Conservation (phyloP, 805 yeast species). For the Wickerhamiella sergipiensis region DNA sequence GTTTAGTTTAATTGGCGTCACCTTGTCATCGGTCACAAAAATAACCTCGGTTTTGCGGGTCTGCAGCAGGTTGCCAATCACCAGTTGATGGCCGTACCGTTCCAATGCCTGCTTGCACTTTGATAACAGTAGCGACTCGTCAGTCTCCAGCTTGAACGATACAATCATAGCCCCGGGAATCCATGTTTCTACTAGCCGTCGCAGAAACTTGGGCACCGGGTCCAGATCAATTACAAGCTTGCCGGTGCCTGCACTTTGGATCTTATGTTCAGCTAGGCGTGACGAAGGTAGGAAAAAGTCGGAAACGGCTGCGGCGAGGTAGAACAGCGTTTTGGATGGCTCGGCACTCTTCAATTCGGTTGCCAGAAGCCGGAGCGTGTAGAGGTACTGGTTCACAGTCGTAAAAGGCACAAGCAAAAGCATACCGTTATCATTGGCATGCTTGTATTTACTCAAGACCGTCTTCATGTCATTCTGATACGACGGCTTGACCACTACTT, state of each 20-base stretch:
- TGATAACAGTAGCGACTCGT: slow-evolving; percentile 46
- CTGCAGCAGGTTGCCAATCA: slow-evolving; percentile 84
- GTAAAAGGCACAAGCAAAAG: slow-evolving; percentile 77
- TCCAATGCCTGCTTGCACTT: slow-evolving; percentile 71
- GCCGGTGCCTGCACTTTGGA: slow-evolving; percentile 59
- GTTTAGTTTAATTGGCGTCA: slow-evolving; percentile 24
- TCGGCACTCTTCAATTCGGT: slow-evolving; percentile 40
- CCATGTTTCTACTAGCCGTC: slow-evolving; percentile 83
- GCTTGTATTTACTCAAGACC: slow-evolving; percentile 35
- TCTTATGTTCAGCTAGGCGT: slow-evolving; percentile 83
- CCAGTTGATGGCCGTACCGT: slow-evolving; percentile 83
- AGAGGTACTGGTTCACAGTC: slow-evolving; percentile 85
- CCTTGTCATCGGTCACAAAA: slow-evolving; percentile 45
- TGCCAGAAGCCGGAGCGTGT: slow-evolving; percentile 61
- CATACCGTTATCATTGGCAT: slow-evolving; percentile 36
- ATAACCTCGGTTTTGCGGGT: slow-evolving; percentile 81
- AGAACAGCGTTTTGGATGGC: slow-evolving; percentile 48
- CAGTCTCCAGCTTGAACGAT: slow-evolving; percentile 90
- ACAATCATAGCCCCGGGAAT: slow-evolving; percentile 91
- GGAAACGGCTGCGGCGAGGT: slow-evolving; percentile 93
- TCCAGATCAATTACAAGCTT: slow-evolving; percentile 74
- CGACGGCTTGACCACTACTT: slow-evolving; percentile 46
- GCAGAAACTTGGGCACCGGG: slow-evolving; percentile 90
- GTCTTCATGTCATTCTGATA: slow-evolving; percentile 48
- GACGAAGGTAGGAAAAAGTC: slow-evolving; percentile 87